phyloP scores from a whole-genome alignment of 2,329 filamentous ascomycete genomes.

The Fusarium sublunatum region DNA sequence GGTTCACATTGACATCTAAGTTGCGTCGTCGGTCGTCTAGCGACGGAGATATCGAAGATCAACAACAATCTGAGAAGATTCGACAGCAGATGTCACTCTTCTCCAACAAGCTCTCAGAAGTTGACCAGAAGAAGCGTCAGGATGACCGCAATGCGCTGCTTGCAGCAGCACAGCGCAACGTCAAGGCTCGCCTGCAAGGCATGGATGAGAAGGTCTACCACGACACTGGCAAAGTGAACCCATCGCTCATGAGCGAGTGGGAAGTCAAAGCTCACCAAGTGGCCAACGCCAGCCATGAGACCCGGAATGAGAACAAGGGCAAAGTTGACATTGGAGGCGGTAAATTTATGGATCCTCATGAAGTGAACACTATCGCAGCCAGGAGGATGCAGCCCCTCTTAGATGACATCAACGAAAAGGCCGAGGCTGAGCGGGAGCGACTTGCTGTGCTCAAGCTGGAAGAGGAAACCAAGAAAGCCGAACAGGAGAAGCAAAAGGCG shows the following conservation, averaged over 20 bases:
- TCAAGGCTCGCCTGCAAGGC: conserved; percentile 78
- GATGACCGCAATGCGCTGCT: conserved; percentile 80
- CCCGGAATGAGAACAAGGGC: conserved; percentile 65
- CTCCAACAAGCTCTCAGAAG: conserved; percentile 72
- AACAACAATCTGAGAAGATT: conserved; percentile 76
- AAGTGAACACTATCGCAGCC: conserved; percentile 82
- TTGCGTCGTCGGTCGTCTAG: conserved; percentile 74
- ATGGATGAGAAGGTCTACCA: conserved; percentile 86
- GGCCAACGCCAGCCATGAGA: conserved; percentile 72
- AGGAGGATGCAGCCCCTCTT: conserved; percentile 83
- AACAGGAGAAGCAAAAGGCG: conserved; percentile 59
- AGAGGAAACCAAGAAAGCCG: conserved; percentile 66
- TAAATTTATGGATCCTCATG: conserved; percentile 79
- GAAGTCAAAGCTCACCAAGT: conserved; percentile 78
- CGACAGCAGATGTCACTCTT: conserved; percentile 83
- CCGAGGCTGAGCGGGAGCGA: conserved; percentile 76
- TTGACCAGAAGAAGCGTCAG: conserved; percentile 79
- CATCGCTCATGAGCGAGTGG: conserved; percentile 79
- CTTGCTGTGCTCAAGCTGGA: conserved; percentile 73
- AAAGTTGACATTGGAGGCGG: conserved; percentile 81
- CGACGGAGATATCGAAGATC: conserved; percentile 73
- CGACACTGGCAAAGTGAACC: conserved; percentile 78
- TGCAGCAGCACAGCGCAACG: conserved; percentile 84
- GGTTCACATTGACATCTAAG: conserved; percentile 65
- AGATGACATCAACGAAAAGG: conserved; percentile 84